Percentiles rank a stretch among this genome's conserved stretches.
phyloP scores from a whole-genome alignment of 2,329 filamentous ascomycete species.

The Botrytis aclada region DNA sequence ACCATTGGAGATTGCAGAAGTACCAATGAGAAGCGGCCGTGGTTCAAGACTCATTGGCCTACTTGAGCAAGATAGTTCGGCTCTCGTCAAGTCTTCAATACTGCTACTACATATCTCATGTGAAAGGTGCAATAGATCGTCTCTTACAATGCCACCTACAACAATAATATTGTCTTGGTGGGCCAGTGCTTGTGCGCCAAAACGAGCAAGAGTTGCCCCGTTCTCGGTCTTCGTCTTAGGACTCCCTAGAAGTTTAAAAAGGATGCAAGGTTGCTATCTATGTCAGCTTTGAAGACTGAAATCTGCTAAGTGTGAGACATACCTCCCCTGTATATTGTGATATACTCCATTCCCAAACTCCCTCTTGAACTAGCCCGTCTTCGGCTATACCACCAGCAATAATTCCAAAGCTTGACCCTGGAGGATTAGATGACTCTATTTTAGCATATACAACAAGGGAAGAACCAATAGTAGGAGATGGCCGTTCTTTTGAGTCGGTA shows the following conservation, averaged over 20 bases:
- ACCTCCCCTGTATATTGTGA: slow-evolving; percentile 32
- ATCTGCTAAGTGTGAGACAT: background rate
- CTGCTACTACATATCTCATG: slow-evolving; percentile 47
- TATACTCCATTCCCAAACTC: slow-evolving; percentile 37
- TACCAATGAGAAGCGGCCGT: slow-evolving; percentile 70
- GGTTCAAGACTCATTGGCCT: slow-evolving; percentile 33
- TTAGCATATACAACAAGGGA: slow-evolving; percentile 24
- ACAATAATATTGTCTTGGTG: slow-evolving; percentile 37
- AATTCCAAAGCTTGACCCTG: slow-evolving; percentile 52
- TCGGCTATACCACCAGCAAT: slow-evolving; percentile 65
- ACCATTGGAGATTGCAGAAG: slow-evolving; percentile 51
- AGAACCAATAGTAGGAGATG: slow-evolving; percentile 29
- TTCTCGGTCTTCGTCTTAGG: background rate
- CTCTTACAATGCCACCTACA: slow-evolving; percentile 45
- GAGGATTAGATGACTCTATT: slow-evolving; percentile 25
- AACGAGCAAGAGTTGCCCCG: slow-evolving; percentile 36
- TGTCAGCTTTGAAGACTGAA: background rate
- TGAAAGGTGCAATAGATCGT: slow-evolving; percentile 44
- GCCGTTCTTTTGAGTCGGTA: slow-evolving; percentile 17
- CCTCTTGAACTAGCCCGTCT: slow-evolving; percentile 13
- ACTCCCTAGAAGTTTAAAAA: background rate
- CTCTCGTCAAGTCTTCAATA: background rate
- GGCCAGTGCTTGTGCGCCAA: slow-evolving; percentile 44
- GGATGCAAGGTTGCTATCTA: background rate
- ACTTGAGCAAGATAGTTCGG: background rate